Conservation (phyloP, 2,329 filamentous ascomycete genomes). For the Pochonia chlamydosporia region DNA sequence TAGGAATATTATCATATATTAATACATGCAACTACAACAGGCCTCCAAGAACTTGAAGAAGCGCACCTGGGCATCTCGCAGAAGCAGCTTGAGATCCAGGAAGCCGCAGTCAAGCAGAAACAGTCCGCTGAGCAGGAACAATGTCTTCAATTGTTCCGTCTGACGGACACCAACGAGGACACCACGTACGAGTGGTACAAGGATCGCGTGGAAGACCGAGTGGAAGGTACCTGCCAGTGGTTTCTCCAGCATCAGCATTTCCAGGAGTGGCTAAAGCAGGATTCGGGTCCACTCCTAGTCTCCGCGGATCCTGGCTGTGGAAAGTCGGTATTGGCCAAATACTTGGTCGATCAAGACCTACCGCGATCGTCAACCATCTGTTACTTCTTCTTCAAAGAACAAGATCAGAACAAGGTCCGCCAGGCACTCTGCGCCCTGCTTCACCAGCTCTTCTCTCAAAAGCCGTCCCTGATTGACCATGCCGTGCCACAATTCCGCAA, state of each 20-base stretch:
- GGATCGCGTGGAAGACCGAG: neutral
- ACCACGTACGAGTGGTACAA: conserved; percentile 25
- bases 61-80: neutral
- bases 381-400: conserved; percentile 39
- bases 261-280: conserved; percentile 19
- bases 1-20: neutral
- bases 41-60: neutral
- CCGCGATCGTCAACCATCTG: conserved; percentile 21
- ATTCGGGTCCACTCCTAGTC: conserved; percentile 24
- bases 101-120: neutral
- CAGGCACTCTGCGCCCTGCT: conserved; percentile 33
- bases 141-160: conserved; percentile 13
- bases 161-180: neutral
- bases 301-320: conserved; percentile 33
- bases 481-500: conserved; percentile 18
- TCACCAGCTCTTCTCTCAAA: conserved; percentile 29
- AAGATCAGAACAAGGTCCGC: conserved; percentile 25
- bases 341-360: conserved; percentile 12
- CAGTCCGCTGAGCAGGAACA: conserved; percentile 1
- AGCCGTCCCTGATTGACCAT: conserved; percentile 24
- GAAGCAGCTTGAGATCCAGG: conserved; percentile 3
- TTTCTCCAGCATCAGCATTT: conserved; percentile 24
- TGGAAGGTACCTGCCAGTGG: conserved; percentile 26
- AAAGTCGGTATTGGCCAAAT: conserved; percentile 27
- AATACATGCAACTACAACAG: neutral